A percentile compares a stretch with the other conserved stretches of the same genome.
phyloP scores from a whole-genome alignment of 352 stramenopile species.

The Globisporangium radiosum region DNA sequence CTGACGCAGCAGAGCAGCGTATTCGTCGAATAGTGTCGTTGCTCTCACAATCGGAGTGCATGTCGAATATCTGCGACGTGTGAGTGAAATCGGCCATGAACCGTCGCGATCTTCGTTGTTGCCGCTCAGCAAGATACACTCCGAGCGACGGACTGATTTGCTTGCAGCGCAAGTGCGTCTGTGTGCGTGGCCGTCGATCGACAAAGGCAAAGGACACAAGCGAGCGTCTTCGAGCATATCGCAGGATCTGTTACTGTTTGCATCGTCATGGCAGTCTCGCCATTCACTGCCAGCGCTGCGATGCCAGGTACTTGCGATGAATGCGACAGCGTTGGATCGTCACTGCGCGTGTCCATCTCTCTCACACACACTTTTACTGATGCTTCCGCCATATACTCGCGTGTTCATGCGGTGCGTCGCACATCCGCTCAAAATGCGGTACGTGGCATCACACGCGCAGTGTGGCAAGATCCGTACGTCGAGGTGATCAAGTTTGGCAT shows the following conservation, averaged over 20 bases:
- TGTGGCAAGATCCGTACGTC: slow-evolving; percentile 85
- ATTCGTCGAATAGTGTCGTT: no score
- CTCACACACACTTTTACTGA: not conserved
- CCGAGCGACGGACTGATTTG: not conserved
- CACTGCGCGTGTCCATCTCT: no score
- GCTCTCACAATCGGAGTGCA: not conserved
- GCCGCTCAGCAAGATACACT: no score
- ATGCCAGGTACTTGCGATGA: slow-evolving; percentile 20
- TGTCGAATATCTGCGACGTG: not conserved
- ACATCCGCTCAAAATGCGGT: no score
- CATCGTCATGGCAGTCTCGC: slow-evolving; percentile 15
- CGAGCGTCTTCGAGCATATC: no score
- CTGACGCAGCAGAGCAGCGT: no score
- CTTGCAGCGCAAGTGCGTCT: not conserved
- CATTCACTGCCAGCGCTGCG: slow-evolving; percentile 12
- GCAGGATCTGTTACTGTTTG: not conserved
- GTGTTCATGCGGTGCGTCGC: no score
- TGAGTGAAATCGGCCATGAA: not conserved
- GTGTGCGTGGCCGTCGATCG: no score
- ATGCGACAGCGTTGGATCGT: no score
- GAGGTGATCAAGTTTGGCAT: slow-evolving; percentile 78
- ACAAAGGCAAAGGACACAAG: no score
- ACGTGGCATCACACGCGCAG: slow-evolving; percentile 13
- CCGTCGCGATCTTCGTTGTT: not conserved
- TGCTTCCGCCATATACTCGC: not conserved